Base-by-base conservation (phyloP, 371 early-diverging fungal species). In the Massospora cicadina region DNA sequence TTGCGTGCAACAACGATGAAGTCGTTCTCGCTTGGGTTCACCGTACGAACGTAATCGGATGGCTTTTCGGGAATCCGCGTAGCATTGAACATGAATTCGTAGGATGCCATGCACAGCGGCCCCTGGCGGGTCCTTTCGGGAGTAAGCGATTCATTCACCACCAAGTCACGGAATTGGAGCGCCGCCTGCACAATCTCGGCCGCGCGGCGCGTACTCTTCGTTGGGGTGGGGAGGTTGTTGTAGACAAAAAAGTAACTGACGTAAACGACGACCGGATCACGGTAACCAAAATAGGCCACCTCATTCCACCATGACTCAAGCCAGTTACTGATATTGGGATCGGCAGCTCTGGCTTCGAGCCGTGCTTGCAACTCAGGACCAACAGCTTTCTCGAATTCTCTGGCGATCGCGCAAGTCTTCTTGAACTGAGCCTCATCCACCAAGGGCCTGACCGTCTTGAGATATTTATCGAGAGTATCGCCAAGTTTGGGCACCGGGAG, bases 251-350 rank as follows among this genome's bases (percentile, higher is more conserved):
- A 93, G 75, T 89, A 94, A 68, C 80, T 82, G 56, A 90, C 91
- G 72, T 87, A 84, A 66, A 91, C 78, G 27, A 92, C 90, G 27
- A 93, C 86, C 10, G 97, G 93, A 66, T 96, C 98, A 67, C 98
- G 85, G 78, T 94, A 96, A 17, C 84, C 88, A 79, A 92, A 84
- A 74, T 96, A 96, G 63, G 90, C 89, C 62, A 82, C 76, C 64
- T 91, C 90, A 71, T 87, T 85, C 98, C 98, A 91, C 95, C 95
- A 95, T 67, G 92, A 91, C 71, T 88, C 89, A 68, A 97, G 79
- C 97, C 93, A 91, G 79, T 89, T 89, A 63, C 77, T 79, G 33
- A 80, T 73, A 33, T 72, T 77, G 65, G 84, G 83, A 65, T 81
- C 74, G 61, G 78, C 75, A 60, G 82, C 82, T 68, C 76, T 80